Evolutionary conservation across 2,329 filamentous ascomycete species (phyloP), one percentile per base, ranked within the genome.

Genomic region (Plectosphaerella plurivora): DNA sequence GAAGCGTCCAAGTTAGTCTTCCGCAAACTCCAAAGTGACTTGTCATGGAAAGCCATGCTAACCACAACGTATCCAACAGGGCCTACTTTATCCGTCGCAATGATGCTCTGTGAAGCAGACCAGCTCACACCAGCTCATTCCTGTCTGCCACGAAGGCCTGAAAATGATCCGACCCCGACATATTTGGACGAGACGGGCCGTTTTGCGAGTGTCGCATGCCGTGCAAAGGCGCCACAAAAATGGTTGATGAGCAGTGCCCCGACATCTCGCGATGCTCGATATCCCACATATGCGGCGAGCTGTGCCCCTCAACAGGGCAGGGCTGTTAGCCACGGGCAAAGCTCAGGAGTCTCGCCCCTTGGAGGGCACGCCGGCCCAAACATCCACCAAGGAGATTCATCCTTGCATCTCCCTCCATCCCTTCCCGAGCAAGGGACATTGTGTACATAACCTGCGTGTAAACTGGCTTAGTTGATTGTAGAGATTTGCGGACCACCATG

Each of bases 1-100:
- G 83, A 87, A 63, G 83, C 83, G 57, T 86, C 81, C 61, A 87
- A 87, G 83, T 86, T 71, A 63, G 81, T 73, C 20, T 48, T 33
- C n/a, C 20, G 24, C 25, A 16, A 20, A 8, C 22, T 41, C 18
- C 6, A 36, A 2, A 18, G 15, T 12, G 24, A 11, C 14, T 36
- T 22, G 47, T 47, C 36, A 15, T 28, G 14, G 54, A 60, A 44
- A 57, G 28, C 28, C 39, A 28, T 35, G 15, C 28, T 54, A 15
- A 55, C 35, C 20, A 8, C 10, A 4, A 12, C 9, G n/a, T 2
- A 10, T 41, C 15, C 16, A n/a, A 39, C 28, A 84, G 81, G 70
- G 78, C 81, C 28, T 84, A 84, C 65, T 84, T 84, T 55, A 83
- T 84, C 59, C 75, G 73, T 57, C 73, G 74, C 55, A 83, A 82